Percentiles rank a stretch among this genome's conserved stretches.
These are phyloP conservation scores for Xylaria longipes DNA, from an alignment of 495 filamentous ascomycete species.

Conservation along the genomic window DNA sequence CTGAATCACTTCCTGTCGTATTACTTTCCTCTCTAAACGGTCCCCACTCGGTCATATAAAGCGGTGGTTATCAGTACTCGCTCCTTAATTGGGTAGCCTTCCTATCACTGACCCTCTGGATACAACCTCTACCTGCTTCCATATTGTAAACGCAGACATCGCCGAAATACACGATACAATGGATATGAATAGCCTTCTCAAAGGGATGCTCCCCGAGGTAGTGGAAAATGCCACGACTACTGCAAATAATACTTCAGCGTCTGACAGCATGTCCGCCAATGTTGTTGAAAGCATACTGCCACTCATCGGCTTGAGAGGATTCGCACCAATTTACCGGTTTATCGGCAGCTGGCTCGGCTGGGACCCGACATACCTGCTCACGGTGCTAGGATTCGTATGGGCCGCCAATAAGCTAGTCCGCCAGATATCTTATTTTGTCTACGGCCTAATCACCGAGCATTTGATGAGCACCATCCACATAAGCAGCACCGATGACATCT, in stretches of 20 bases:
- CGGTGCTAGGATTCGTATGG: conserved; percentile 46
- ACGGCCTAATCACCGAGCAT: conserved; percentile 46
- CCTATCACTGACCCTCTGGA: background rate
- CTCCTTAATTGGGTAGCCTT: background rate
- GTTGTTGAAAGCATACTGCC: conserved; percentile 39
- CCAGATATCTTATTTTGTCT: conserved; percentile 37
- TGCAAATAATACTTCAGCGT: conserved; percentile 1
- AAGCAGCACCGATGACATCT: conserved; percentile 64
- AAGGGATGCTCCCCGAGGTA: conserved; percentile 8
- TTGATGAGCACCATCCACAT: conserved; percentile 64
- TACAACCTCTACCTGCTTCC: background rate
- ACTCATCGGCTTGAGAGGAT: conserved; percentile 31
- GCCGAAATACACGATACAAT: conserved; percentile 1
- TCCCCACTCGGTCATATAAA: background rate
- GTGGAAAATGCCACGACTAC: conserved; percentile 18
- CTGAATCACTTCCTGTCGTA: background rate
- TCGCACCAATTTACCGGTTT: conserved; percentile 35
- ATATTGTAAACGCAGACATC: background rate
- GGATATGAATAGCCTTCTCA: conserved; percentile 15
- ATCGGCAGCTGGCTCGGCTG: conserved; percentile 44
- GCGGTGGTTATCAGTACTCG: background rate
- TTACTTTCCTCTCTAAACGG: background rate
- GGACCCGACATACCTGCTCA: conserved; percentile 47
- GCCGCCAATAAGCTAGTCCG: conserved; percentile 43
- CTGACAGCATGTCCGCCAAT: conserved; percentile 22